Base-by-base conservation (phyloP, 2,329 filamentous ascomycete genomes). In the Penicillium nordicum region DNA sequence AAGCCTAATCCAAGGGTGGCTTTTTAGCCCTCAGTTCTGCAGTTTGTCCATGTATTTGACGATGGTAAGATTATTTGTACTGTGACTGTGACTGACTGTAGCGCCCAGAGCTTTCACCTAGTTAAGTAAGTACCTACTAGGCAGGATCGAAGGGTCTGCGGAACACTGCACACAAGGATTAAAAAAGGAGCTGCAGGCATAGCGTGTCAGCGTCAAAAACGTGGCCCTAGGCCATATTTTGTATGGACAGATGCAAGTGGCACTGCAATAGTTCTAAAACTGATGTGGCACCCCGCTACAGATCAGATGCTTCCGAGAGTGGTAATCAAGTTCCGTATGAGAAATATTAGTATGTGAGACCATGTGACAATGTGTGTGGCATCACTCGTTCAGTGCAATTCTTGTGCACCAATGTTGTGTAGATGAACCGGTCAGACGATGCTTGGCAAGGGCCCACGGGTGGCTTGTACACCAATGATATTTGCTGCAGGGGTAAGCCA, bases 151-250 rank as follows among this genome's bases (percentile, higher is more conserved):
- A 87, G 64, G 82, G 34, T 81, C 83, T 3, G 78, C 86, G 37
- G 83, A 86, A 67, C 80, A 85, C 68, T 80, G 85, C 72, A 80
- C 79, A 3, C 77, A 82, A 27, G 74, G 79, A 2, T 70, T 86
- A 55, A 76, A 79, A 51, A 85, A 84, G 68, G 82, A 84, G 50
- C 76, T 85, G 23, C 80, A 78, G 7, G 58, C 69, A 18, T 79
- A 77, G 60, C 78, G 78, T 3, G 80, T 85, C 65, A 75, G 67
- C 21, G 80, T 83, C 29, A 83, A 84, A 60, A 76, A 75, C 11
- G 69, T 84, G 16, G 78, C 79, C 81, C 81, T 80, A 0, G 82
- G 81, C 0, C 82, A 82, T 0, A 85, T 81, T 4, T 34, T 34
- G 44, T 23, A 29, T 25, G 32, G 80, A 73, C 6, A 85, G 83